A percentile compares a stretch with the other conserved stretches of the same genome.
Conservation (phyloP, 768 basidiomycete species). For the Nidularia sp. region DNA sequence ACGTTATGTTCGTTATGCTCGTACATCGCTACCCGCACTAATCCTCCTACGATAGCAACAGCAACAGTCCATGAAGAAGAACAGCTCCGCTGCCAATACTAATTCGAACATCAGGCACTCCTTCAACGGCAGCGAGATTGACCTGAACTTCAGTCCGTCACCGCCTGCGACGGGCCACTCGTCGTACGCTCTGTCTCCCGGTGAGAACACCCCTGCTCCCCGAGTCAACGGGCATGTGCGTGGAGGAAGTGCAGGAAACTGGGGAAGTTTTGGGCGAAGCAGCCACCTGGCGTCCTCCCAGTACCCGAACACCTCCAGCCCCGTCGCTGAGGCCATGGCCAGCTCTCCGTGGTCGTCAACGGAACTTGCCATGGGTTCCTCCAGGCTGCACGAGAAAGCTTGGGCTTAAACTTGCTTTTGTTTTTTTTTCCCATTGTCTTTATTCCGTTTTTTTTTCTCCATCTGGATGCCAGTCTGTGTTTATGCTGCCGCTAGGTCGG, state of each 20-base stretch:
- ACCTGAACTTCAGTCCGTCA: slow-evolving; percentile 54
- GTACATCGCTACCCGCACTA: too few species aligned
- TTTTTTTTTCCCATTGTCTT: too few species aligned
- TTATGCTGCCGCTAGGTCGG: slow-evolving; percentile 38
- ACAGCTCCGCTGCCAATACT: slow-evolving; percentile 35
- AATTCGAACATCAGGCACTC: slow-evolving; percentile 65
- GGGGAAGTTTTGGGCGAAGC: slow-evolving; percentile 60
- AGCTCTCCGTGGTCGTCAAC: slow-evolving; percentile 58
- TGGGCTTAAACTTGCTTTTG: too few species aligned
- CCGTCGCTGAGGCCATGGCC: slow-evolving; percentile 50
- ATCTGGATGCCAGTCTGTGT: slow-evolving; percentile 19
- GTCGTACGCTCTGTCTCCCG: slow-evolving; percentile 38
- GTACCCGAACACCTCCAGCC: slow-evolving; percentile 54
- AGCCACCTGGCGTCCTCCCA: slow-evolving; percentile 45
- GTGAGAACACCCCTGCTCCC: slow-evolving; percentile 24
- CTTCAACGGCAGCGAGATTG: slow-evolving; percentile 68
- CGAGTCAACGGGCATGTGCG: slow-evolving; percentile 68
- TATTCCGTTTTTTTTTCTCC: slow-evolving; percentile 10
- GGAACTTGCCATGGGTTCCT: slow-evolving; percentile 41
- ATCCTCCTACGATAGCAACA: slow-evolving; percentile 12
- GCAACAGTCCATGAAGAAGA: slow-evolving; percentile 43
- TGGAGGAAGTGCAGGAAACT: slow-evolving; percentile 79
- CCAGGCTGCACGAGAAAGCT: slow-evolving; percentile 56
- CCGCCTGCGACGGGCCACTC: slow-evolving; percentile 47
- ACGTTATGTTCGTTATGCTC: too few species aligned